Conservation (phyloP, 2,329 filamentous ascomycete genomes). For the Scortechinia acanthostroma region DNA sequence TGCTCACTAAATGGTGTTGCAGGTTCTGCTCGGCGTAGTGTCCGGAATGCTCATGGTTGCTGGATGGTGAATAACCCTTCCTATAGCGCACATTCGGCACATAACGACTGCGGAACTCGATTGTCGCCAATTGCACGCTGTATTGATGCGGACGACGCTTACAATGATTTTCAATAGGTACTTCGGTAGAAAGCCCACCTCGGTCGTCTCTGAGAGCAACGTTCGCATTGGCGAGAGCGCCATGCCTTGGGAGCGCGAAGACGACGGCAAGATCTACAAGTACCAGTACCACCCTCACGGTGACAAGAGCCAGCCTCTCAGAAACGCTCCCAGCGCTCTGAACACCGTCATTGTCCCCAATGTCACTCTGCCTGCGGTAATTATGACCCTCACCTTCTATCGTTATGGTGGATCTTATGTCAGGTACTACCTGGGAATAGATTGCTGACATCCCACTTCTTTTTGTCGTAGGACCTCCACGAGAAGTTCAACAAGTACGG, state of each 20-base stretch:
- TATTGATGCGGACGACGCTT: too few species aligned
- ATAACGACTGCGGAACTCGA: too few species aligned
- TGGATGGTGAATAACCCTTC: conserved; percentile 1
- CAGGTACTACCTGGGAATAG: conserved; percentile 1
- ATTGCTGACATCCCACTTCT: too few species aligned
- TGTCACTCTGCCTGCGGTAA: conserved; percentile 83
- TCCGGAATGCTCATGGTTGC: not conserved
- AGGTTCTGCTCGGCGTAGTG: conserved; percentile 2
- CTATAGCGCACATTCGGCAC: too few species aligned
- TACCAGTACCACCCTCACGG: conserved; percentile 80
- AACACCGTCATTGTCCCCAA: conserved; percentile 92
- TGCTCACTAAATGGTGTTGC: not conserved
- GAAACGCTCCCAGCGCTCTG: conserved; percentile 87
- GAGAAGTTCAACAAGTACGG: not conserved
- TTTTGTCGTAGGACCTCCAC: not conserved
- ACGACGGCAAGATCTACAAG: conserved; percentile 25
- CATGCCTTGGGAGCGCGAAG: conserved; percentile 67
- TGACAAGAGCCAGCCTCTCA: conserved; percentile 67
- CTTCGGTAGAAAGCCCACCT: conserved; percentile 80
- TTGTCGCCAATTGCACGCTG: too few species aligned
- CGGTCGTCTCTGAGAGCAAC: conserved; percentile 70
- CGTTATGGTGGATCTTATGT: too few species aligned
- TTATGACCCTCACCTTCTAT: conserved; percentile 13
- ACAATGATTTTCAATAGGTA: conserved; percentile 65
- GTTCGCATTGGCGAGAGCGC: conserved; percentile 69